A percentile compares a stretch with the other conserved stretches of the same genome.
phyloP scores from a whole-genome alignment of 2,329 filamentous ascomycete genomes.

The Cladobotryum protrusum region DNA sequence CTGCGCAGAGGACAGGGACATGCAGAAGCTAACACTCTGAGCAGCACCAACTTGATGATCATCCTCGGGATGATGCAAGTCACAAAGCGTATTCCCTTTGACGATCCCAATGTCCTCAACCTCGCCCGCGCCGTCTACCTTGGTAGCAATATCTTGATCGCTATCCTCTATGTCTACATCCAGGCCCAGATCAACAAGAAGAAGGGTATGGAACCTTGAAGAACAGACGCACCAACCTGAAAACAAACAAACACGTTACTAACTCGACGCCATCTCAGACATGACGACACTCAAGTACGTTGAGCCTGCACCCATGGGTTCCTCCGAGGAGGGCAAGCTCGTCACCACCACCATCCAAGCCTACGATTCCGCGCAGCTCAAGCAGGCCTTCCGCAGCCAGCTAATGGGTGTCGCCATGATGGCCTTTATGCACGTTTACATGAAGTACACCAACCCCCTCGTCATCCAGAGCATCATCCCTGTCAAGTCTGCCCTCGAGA shows the following conservation, averaged over 20 bases:
- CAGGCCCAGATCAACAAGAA: constrained; percentile 86
- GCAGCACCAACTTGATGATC: constrained; percentile 85
- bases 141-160: constrained; percentile 72
- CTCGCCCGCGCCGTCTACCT: constrained; percentile 49
- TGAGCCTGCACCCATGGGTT: constrained; percentile 89
- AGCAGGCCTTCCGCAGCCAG: constrained; percentile 79
- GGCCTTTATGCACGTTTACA: constrained; percentile 96
- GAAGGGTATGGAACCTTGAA: constrained; percentile 63
- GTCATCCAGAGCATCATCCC: constrained; percentile 98
- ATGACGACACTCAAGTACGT: constrained; percentile 98
- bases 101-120: constrained; percentile 63
- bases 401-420: constrained; percentile 98
- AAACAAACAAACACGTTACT: constrained; percentile 2
- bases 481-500: constrained; percentile 89
- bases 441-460: constrained; percentile 99
- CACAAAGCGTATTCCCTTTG: constrained; percentile 90
- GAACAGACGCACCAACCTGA: no score
- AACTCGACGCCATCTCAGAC: constrained; percentile 51
- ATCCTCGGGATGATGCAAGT: constrained; percentile 98
- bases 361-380: constrained; percentile 85
- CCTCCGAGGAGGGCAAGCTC: constrained; percentile 88
- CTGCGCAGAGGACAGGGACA: no score
- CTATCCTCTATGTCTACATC: constrained; percentile 77
- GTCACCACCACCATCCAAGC: constrained; percentile 94
- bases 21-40: constrained; percentile 17